Conservation (phyloP, 106 monocot species). For the Dioscorea alata region DNA sequence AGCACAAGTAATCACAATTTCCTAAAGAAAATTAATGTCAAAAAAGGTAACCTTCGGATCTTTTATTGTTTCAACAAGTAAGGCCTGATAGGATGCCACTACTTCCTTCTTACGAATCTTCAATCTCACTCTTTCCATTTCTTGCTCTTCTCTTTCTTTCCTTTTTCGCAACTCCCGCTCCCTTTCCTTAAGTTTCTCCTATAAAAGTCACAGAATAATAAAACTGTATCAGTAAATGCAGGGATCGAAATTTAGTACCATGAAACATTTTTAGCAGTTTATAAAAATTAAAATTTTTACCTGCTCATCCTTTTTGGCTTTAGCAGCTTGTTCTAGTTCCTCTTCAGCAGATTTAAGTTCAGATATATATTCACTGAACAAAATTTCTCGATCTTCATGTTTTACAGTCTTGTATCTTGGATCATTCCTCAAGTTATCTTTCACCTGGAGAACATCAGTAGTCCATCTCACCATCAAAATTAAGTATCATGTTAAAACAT, state of each 20-base stretch:
- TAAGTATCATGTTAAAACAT: neutral
- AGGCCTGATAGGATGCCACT: conserved; percentile 71
- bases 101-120: conserved; percentile 88
- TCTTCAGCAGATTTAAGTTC: conserved; percentile 70
- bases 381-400: conserved; percentile 72
- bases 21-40: too few relatives aligned
- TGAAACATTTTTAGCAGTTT: neutral
- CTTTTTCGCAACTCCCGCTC: conserved; percentile 87
- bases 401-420: conserved; percentile 75
- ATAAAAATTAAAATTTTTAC: conserved; percentile 21
- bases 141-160: conserved; percentile 97
- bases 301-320: conserved; percentile 73
- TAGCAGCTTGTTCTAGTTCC: conserved; percentile 62
- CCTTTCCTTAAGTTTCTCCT: conserved; percentile 93
- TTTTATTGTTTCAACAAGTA: conserved; percentile 93
- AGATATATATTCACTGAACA: conserved; percentile 79
- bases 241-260: too few relatives aligned
- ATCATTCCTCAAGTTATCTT: conserved; percentile 80
- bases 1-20: too few relatives aligned
- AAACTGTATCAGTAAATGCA: too few relatives aligned
- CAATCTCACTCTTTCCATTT: conserved; percentile 84
- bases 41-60: conserved; percentile 61
- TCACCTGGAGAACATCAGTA: conserved; percentile 44
- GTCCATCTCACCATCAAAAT: neutral
- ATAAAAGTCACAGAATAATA: neutral